Conservation (phyloP, 202 grass and related monocot genomes). For the Saccharum hybrid region DNA sequence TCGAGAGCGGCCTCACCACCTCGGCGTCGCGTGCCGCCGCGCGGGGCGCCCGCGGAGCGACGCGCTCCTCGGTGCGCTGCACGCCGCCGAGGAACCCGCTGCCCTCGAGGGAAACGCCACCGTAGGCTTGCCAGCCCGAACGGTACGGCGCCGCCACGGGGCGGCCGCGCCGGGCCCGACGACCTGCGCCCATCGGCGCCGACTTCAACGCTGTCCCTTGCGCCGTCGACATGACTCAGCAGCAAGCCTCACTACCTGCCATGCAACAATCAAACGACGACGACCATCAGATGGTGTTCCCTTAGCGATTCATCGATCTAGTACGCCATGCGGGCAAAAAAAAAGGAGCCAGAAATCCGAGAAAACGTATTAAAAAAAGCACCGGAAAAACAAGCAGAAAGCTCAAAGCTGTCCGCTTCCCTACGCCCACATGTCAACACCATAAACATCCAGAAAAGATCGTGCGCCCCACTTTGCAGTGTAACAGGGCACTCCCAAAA, state of each 20-base stretch:
- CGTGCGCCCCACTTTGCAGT: conserved; percentile 12
- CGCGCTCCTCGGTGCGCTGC: conserved; percentile 58
- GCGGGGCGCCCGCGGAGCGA: conserved; percentile 43
- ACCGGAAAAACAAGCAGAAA: conserved; percentile 40
- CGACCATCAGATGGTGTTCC: conserved; percentile 26
- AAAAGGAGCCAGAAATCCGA: conserved; percentile 19
- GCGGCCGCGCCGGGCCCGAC: conserved; percentile 49
- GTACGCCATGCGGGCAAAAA: background rate
- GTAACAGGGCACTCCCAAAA: conserved; percentile 32
- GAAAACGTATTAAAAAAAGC: conserved; percentile 33
- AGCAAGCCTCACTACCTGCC: conserved; percentile 40
- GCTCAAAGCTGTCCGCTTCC: conserved; percentile 38
- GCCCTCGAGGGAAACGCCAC: conserved; percentile 56
- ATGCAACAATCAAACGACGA: conserved; percentile 50
- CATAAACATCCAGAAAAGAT: conserved; percentile 43
- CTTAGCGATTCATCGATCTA: conserved; percentile 34
- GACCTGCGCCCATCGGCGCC: conserved; percentile 40
- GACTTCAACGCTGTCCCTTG: conserved; percentile 69
- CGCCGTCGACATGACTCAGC: conserved; percentile 68
- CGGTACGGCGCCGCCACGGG: conserved; percentile 45
- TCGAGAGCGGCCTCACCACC: conserved; percentile 61
- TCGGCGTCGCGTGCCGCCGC: conserved; percentile 39
- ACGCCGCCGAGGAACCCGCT: conserved; percentile 54
- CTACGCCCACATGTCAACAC: conserved; percentile 48
- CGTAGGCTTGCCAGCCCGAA: conserved; percentile 50